Evolutionary conservation across 345 rosid species (phyloP), one percentile per base, ranked within the genome.

Genomic region (Carallia pectinifolia): DNA sequence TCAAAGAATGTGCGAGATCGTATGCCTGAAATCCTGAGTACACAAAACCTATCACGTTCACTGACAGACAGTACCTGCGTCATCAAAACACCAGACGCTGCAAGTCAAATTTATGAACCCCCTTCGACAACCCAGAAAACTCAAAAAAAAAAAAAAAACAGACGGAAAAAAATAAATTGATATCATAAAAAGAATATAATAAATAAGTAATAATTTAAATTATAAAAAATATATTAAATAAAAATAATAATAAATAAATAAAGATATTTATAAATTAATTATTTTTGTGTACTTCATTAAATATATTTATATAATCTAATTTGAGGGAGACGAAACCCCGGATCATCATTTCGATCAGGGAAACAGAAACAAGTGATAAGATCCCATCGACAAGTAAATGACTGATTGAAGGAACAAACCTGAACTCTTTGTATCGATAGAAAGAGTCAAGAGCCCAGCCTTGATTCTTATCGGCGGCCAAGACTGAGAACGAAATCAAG

Each of bases 391-490:
- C 2, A 3, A 15, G 50, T 44, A 44, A 44, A 44, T 1, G 50
- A 44, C 16, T 12, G 50, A 44, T 12, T 44, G 52, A 33, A 72
- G 17, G 19, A 36, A 54, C 63, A 5, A 67, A 92, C 97, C 97
- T 91, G 90, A 91, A 89, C 76, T 93, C 97, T 77, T 81, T 81
- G 92, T 91, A 93, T 9, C 72, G 75, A 79, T 83, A 71, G 85
- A 91, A 91, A 71, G 98, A 91, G 78, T 93, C 98, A 71, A 82
- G 76, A 37, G 97, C 94, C 97, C 97, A 91, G 54, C 97, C 98
- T 71, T 89, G 86, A 75, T 89, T 79, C 82, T 71, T 86, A 69
- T 93, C 98, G 58, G 96, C 87, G 39, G 89, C 94, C 88, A 93
- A 74, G 33, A 93, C 77, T 1, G 96, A 88, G 67, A 91, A 86